phyloP scores from a whole-genome alignment of 306 rosid genomes.

The Acmispon strigosus region DNA sequence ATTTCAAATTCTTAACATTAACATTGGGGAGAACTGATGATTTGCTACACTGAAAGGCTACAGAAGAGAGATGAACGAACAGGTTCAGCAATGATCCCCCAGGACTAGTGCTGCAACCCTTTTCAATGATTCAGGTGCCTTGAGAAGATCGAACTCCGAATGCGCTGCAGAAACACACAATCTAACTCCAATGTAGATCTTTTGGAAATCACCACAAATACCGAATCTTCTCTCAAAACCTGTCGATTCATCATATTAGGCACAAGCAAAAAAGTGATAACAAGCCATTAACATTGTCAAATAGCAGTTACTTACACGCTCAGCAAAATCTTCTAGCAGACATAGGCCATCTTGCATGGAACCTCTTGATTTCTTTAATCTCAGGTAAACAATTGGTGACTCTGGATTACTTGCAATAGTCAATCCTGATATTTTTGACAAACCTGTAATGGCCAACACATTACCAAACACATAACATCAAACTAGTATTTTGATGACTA shows the following conservation, averaged over 20 bases:
- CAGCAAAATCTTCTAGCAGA: constrained; percentile 68
- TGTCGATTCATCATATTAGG: constrained; percentile 24
- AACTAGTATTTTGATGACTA: neutral
- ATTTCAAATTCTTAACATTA: too few species aligned
- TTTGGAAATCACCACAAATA: constrained; percentile 60
- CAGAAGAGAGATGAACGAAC: too few species aligned
- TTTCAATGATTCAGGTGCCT: constrained; percentile 67
- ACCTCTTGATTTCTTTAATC: constrained; percentile 62
- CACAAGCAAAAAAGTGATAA: constrained; percentile 11
- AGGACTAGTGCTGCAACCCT: too few species aligned
- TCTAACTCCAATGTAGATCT: constrained; percentile 71
- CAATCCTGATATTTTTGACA: constrained; percentile 55
- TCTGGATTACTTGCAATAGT: constrained; percentile 66
- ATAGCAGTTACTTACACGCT: constrained; percentile 44
- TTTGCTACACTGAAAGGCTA: too few species aligned
- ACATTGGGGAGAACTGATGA: too few species aligned
- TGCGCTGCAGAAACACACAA: constrained; percentile 79
- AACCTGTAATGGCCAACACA: constrained; percentile 47
- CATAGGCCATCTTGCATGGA: constrained; percentile 48
- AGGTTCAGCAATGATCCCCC: too few species aligned
- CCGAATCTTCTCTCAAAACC: constrained; percentile 78
- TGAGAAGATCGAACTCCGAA: constrained; percentile 68
- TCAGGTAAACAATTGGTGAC: constrained; percentile 83
- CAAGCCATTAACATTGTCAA: neutral
- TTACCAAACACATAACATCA: neutral